These are phyloP conservation scores for Isochrysis galbana DNA, from an alignment of 78 protist genomes.

Conservation along the genomic window DNA sequence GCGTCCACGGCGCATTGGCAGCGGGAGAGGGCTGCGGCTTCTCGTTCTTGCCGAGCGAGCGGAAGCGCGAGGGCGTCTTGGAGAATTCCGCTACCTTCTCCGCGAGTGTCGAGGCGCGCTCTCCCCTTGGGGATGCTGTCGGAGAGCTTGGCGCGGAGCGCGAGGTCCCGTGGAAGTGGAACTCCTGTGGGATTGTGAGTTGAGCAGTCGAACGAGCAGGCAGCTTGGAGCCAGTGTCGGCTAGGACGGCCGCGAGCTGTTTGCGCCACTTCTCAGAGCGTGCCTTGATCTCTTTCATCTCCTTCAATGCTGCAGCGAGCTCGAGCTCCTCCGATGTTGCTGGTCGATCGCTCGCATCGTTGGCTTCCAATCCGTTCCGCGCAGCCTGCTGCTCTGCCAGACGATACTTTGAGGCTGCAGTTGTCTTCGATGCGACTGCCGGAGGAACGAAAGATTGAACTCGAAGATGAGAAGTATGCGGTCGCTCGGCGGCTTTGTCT, in stretches of 20 bases:
- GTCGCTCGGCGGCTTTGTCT: background rate
- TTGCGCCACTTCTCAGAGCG: background rate
- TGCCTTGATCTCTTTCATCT: background rate
- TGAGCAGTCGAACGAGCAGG: background rate
- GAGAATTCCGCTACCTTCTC: background rate
- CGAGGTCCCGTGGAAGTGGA: background rate
- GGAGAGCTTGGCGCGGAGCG: background rate
- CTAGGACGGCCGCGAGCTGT: background rate
- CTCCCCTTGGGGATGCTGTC: background rate
- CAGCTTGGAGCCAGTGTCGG: background rate
- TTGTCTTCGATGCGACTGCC: background rate
- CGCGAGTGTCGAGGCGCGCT: background rate
- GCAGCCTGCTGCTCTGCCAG: background rate
- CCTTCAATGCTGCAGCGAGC: background rate
- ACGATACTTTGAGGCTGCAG: background rate
- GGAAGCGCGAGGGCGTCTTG: constrained; percentile 20
- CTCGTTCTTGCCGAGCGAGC: background rate
- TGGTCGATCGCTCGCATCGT: background rate
- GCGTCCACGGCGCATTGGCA: background rate
- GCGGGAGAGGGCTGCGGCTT: constrained; percentile 1
- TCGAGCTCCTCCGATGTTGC: constrained; percentile 2
- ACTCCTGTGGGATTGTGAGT: background rate
- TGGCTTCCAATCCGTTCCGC: background rate
- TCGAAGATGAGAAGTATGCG: background rate
- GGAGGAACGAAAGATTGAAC: background rate